A percentile compares a stretch with the other conserved stretches of the same genome.
phyloP scores from a whole-genome alignment of 208 protist species.

The Wallacemonas rigidus region DNA sequence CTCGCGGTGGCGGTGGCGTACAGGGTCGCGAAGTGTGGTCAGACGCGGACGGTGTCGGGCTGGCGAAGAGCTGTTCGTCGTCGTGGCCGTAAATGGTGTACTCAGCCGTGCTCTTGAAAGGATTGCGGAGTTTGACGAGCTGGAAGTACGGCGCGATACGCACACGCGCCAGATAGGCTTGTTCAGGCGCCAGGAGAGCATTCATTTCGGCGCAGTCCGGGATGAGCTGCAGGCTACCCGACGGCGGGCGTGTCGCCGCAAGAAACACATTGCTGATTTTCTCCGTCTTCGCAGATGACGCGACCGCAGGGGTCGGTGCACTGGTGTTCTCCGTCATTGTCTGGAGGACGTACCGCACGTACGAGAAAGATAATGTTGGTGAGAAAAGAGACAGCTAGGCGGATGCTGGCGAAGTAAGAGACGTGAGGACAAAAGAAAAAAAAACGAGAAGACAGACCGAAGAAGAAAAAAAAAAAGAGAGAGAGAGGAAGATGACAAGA shows the following conservation, averaged over 20 bases:
- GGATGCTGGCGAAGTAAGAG: too few relatives aligned
- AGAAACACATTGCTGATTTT: not conserved
- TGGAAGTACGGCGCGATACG: conserved; percentile 14
- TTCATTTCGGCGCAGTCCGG: conserved; percentile 5
- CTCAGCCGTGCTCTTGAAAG: not conserved
- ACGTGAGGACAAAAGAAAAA: not conserved
- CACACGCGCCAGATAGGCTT: conserved; percentile 17
- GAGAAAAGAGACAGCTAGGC: too few relatives aligned
- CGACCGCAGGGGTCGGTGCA: not conserved
- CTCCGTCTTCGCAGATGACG: not conserved
- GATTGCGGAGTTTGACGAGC: not conserved
- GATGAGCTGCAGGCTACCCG: not conserved
- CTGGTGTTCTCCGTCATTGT: not conserved
- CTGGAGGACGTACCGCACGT: too few relatives aligned
- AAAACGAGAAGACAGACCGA: not conserved
- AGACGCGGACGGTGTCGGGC: not conserved
- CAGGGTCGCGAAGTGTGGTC: not conserved
- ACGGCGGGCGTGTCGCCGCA: not conserved
- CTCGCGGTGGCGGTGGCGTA: not conserved
- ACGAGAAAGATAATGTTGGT: too few relatives aligned
- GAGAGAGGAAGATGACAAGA: conserved; percentile 5
- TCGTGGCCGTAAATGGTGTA: conserved; percentile 1
- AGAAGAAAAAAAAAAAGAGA: not conserved
- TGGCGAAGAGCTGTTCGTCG: conserved; percentile 1
- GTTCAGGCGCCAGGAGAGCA: conserved; percentile 13